Evolutionary conservation across 768 basidiomycete genomes (phyloP), one percentile per base, ranked within the genome.

Genomic region (Leccinum subgranulosum): DNA sequence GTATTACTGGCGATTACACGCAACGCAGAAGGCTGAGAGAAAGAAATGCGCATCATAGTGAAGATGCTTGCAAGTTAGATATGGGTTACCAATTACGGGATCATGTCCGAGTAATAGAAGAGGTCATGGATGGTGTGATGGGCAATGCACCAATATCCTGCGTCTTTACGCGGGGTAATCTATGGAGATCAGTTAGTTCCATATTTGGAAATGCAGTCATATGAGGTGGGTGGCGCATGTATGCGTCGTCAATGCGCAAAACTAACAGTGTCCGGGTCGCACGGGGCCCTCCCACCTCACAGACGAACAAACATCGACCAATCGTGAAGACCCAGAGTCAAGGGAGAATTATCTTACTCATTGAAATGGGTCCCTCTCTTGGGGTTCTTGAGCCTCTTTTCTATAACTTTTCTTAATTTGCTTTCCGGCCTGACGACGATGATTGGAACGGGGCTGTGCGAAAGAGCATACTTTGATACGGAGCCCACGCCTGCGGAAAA

Each of bases 391-490:
- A 88, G 80, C 27, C 94, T 81, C 70, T 97, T 96, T 65, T 89
- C 92, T 47, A 89, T 76, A 0, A 85, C 84, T 70, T 95, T 95
- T 61, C 84, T 83, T 28, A 94, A 86, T 67, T 94, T 93, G 36
- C 90, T 81, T 64, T 93, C 91, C 2, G 94, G 92, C 3, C 93
- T 82, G 43, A 98, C 94, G 52, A 98, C 96, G 60, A 98, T 94
- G 64, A 97, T 91, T 2, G 96, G 96, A 0, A 99, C 93, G 1
- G 96, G 94, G 1, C 93, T 94, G 67, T 92, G 94, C 17, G 90
- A 88, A 45, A 97, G 83, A 60, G 90, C 92, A 68, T 92, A 90
- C 62, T 86, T 89, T 59, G 51, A 66, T 7, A 88, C 84, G 23
- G 83, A 84, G 12, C 87, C 88, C 63, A 89, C 81, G 12, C 77